Conservation (phyloP, 257 asterid genomes). For the Nyctanthes arbortristis region DNA sequence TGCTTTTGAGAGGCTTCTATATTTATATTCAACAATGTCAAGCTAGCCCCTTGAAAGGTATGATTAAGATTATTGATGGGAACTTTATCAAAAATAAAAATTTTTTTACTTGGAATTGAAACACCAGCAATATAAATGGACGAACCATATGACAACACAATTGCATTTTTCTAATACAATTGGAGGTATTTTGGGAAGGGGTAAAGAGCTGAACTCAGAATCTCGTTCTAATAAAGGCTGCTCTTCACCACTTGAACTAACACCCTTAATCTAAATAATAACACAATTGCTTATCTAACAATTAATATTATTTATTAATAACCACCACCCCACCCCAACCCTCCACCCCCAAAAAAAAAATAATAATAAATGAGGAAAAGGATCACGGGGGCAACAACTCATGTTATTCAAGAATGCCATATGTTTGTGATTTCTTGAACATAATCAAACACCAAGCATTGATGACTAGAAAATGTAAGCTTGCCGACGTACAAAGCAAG, state of each 20-base stretch:
- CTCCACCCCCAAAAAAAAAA: no score
- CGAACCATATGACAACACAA: no score
- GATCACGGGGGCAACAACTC: neutral
- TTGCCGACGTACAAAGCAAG: neutral
- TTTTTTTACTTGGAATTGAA: neutral
- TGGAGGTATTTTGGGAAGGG: no score
- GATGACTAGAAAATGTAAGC: neutral
- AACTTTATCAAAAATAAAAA: neutral
- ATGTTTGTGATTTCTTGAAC: neutral
- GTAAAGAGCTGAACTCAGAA: no score
- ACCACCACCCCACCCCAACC: no score
- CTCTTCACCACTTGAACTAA: no score
- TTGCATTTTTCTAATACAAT: no score
- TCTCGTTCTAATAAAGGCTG: no score
- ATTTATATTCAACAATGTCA: neutral
- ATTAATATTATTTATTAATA: neutral
- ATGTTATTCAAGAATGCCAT: neutral
- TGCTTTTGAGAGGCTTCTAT: no score
- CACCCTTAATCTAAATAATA: no score
- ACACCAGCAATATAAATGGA: neutral
- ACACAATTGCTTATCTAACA: neutral
- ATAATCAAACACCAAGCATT: neutral
- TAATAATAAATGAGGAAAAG: neutral
- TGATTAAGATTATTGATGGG: neutral
- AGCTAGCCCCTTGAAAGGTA: neutral